Base-by-base conservation (phyloP, 2,329 filamentous ascomycete genomes). In the Penicillium sp. region DNA sequence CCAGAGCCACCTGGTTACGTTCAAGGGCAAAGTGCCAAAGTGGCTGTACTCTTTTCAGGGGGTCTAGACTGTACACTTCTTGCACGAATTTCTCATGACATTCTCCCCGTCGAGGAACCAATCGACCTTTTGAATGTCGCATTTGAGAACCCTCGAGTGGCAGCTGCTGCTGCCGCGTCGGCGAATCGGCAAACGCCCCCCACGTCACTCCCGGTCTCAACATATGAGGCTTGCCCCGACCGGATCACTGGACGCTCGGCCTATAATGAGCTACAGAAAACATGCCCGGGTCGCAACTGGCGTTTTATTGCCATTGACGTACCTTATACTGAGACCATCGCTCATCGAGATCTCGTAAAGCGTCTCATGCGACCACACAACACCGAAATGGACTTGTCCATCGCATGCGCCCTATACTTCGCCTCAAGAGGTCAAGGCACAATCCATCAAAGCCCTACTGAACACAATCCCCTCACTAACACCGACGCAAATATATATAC, bases 341-440 rank as follows among this genome's bases (percentile, higher is more conserved):
- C 81, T 2, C 89, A 96, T 65, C 85, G 90, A 58, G 67, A 81
- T 3, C 81, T 81, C 25, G 83, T 99, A 20, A 82, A 92, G 35
- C 81, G 84, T 2, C 79, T 99, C 18, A 97, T 99, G 71, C 82
- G 89, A 63, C 94, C 94, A 0, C 94, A 99, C 73, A 93, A 96
- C 63, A 99, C 94, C 0, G 94, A 99, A 74, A 99, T 99, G 94
- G 94, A 99, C 67, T 80, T 99, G 1, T 99, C 94, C 3, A 99
- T 99, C 65, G 89, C 90, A 0, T 88, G 84, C 64, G 94, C 94
- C 0, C 80, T 99, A n/a, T 97, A 97, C 73, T 99, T 99, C 76
- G 92, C 94, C 6, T 87, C 93, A 0, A 84, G 91, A 37, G 93
- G 92, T 1, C 72, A 77, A 49, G 90, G 88, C 0, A 61, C 71